Evolutionary conservation across 441 rosid species (phyloP).

Genomic region (Euphorbia celastroides): DNA sequence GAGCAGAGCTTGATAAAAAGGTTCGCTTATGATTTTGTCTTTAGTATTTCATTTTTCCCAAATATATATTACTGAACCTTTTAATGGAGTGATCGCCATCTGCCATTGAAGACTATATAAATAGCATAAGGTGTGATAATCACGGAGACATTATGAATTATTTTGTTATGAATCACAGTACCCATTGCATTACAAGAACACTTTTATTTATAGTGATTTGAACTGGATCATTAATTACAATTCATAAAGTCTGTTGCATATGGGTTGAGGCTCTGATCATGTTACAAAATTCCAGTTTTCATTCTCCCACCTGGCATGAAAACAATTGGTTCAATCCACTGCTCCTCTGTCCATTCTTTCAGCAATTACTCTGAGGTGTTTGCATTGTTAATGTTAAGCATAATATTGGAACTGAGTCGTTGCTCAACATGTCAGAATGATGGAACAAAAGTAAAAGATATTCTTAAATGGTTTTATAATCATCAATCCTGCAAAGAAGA

Average conservation of each 20-base stretch:
- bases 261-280: too few relatives aligned
- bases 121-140: not conserved
- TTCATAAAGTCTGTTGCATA: too few relatives aligned
- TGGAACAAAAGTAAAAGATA: not conserved
- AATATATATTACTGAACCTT: not conserved
- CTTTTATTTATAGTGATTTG: too few relatives aligned
- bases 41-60: not conserved
- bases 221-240: too few relatives aligned
- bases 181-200: too few relatives aligned
- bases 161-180: too few relatives aligned
- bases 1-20: conserved; percentile 36
- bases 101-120: not conserved
- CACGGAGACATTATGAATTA: too few relatives aligned
- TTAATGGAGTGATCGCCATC: not conserved
- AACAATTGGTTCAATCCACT: too few relatives aligned
- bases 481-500: not conserved
- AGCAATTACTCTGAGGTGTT: too few relatives aligned
- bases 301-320: too few relatives aligned
- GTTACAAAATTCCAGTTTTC: too few relatives aligned
- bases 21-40: conserved; percentile 30
- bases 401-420: not conserved
- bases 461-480: not conserved
- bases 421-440: conserved; percentile 1
- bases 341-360: too few relatives aligned
- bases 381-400: not conserved